phyloP scores from a whole-genome alignment of 164 flowering plant species.

The Tinospora cordifolia region DNA sequence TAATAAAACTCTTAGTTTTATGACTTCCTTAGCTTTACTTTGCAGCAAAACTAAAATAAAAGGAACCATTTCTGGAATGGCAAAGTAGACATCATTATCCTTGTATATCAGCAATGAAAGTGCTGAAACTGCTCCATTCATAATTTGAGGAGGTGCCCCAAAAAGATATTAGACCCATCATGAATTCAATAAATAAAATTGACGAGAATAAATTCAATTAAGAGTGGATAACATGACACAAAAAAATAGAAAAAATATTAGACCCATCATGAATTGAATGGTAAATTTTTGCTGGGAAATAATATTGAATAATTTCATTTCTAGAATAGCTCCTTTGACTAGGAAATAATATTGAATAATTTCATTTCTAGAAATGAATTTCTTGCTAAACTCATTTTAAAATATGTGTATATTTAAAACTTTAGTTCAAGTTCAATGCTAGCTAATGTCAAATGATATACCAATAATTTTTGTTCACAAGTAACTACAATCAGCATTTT shows the following conservation, averaged over 20 bases:
- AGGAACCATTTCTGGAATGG: conserved; percentile 60
- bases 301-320: too few relatives aligned
- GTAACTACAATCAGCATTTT: too few relatives aligned
- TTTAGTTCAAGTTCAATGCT: too few relatives aligned
- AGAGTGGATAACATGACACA: neutral
- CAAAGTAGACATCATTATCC: conserved; percentile 45
- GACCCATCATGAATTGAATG: neutral
- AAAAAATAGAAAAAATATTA: neutral
- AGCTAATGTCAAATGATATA: too few relatives aligned
- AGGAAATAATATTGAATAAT: too few relatives aligned
- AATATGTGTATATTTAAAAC: too few relatives aligned
- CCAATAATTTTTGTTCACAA: too few relatives aligned
- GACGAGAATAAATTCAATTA: neutral
- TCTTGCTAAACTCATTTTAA: too few relatives aligned
- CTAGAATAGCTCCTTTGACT: too few relatives aligned
- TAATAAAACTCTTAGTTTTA: conserved; percentile 48
- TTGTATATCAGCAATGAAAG: conserved; percentile 68
- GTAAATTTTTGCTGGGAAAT: too few relatives aligned
- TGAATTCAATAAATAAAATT: conserved; percentile 18
- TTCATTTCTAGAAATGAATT: too few relatives aligned
- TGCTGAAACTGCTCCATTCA: conserved; percentile 87
- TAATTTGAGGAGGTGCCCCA: conserved; percentile 79
- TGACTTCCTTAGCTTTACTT: conserved; percentile 57
- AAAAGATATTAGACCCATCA: conserved; percentile 83
- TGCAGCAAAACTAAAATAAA: conserved; percentile 59